Base-by-base conservation (phyloP, 257 asterid genomes). In the Salvia hispanica region DNA sequence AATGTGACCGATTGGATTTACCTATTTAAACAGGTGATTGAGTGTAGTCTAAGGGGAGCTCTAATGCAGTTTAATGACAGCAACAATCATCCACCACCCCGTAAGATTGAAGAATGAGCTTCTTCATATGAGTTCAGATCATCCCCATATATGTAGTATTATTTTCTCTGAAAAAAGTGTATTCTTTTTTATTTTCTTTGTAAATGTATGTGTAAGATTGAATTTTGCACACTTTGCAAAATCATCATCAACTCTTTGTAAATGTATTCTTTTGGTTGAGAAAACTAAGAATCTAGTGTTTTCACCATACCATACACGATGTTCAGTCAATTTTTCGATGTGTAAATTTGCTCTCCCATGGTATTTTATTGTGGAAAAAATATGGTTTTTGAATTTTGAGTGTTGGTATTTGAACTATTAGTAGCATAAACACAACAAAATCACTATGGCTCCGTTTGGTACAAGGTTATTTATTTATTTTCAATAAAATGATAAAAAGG, bases 1-100 rank as follows among this genome's bases (percentile, higher is more conserved):
- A 21, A 9, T 3, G 34, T 58, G 60, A 69, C 43, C 40, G 31
- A 12, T 16, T 40, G 2, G 28, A 16, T 68, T 65, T 0, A 13
- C 15, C 40, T 21, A 25, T 16, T 36, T 5, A 34, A 16, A 70
- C 77, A 82, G 87, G 78, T 72, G 37, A 79, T 54, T 47, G 88
- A 85, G 60, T 79, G 86, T 76, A 83, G 88, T 71, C 76, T 85
- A 58, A 62, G 73, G 37, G 81, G 77, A 69, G 45, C 78, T 39
- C 44, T 79, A 67, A 57, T 82, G 65, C 84, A 77, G 36, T 36
- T 62, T 75, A 55, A 53, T 44, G 13, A 31, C 31, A 16, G 37
- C 70, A 71, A 12, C 57, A 46, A 47, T 57, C 58, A 18, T 45
- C 71, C 52, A n/a, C n/a, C n/a, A 47, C 37, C 64, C 56, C 45